Base-by-base conservation (phyloP, 2,329 filamentous ascomycete species). In the Alternaria novae-zelandiae region DNA sequence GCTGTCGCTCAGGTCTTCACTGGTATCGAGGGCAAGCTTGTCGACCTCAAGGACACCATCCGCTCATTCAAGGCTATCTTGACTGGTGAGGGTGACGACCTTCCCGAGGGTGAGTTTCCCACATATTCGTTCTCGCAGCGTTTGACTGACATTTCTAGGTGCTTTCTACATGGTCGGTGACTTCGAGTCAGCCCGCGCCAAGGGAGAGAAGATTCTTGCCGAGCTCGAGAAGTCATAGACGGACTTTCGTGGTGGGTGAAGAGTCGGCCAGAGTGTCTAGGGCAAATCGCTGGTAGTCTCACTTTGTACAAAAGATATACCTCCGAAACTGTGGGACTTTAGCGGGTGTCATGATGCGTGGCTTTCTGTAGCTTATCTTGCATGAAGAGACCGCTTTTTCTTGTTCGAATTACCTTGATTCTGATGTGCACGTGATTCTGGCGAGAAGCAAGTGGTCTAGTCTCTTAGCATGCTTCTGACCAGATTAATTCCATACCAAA, bases 141-240 rank as follows among this genome's bases (percentile, higher is more conserved):
- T 21, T 44, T 49, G 7, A 25, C 69, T 76, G 70, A 78, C 57
- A 51, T 60, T 41, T 59, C 68, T 70, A 86, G 82, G 83, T 85
- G 89, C 89, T 80, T 90, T 97, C 90, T 97, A 97, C 91, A 97
- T 97, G 94, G 94, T 98, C 83, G 96, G 96, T 82, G 92, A 97
- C 87, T 90, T 98, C 77, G 92, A 92, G 77, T 94, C 93, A 70
- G 96, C 94, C 75, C 92, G 92, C 82, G 90, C 88, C 80, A 99
- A 99, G 93, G 96, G 95, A 87, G 94, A 97, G 90, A 97, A 98
- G 94, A 98, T 99, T 88, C 87, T 99, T 82, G 94, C 96, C 78
- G 96, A 98, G 79, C 88, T 98, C 78, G 92, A 96, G 77, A 79
- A 80, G 76, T 76, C 73, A 74, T 80, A 79, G 70, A 76, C 68